Base-by-base conservation (phyloP, 2,329 filamentous ascomycete genomes). In the Colletotrichum tropicale region DNA sequence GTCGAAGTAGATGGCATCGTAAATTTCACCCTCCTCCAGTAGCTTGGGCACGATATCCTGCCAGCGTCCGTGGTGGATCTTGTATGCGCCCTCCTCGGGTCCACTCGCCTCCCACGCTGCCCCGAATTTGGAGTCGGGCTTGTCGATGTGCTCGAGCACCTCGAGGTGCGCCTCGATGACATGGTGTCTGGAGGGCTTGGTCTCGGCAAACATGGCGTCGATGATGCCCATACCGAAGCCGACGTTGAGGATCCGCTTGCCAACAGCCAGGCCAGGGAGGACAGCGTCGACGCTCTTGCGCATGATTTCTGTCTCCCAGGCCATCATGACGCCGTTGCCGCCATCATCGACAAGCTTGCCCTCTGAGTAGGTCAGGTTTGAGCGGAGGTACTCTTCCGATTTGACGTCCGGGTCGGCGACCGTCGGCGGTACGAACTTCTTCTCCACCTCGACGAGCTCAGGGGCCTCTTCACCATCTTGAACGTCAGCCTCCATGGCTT, bases 1-100 rank as follows among this genome's bases (percentile, higher is more conserved):
- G 82, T 99, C 97, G 81, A 98, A 98, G 87, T 98, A 99, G 79
- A 99, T 95, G 32, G 94, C 95, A 82, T 98, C 95, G 81, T 96
- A 96, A 15, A 92, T 86, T 80, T 94, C 90, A 12, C 94, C 94
- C 55, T 91, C 86, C 75, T 91, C 90, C 1, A 96, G 86, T 9
- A 98, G 87, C 66, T 87, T 86, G 0, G 93, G 94, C 18, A 96
- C 87, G 0, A 97, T 86, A 75, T 97, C 94, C 84, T 98, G 96
- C 96, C 96, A 98, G 78, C 89, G 89, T 4, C 95, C 94, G 48
- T 90, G 87, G 82, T 95, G 92, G 28, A 98, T 90, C 80, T 93
- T 91, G 85, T 91, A 93, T 80, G 94, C 94, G 12, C 93, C 94
- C 30, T 91, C 89, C 55, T 89, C 88, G 15, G 92, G 89, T 55